Evolutionary conservation across 257 asterid species (phyloP).

Genomic region (Nicotiana noctiflora): DNA sequence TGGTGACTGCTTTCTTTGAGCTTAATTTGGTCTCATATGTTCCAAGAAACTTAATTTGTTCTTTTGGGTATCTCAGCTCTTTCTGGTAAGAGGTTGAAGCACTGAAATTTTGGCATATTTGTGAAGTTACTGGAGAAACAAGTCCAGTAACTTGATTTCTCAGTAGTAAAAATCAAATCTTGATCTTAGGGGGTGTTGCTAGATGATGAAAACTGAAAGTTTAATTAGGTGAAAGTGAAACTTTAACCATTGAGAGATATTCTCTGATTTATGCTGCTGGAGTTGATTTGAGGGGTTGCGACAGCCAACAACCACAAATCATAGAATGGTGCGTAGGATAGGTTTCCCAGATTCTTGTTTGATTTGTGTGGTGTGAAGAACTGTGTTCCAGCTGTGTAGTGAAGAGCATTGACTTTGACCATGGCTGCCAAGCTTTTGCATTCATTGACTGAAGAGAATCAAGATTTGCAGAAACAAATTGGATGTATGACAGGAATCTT

Average conservation of each 20-base stretch:
- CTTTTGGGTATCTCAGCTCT: slow-evolving; percentile 20
- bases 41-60: slow-evolving; percentile 23
- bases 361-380: background rate
- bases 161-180: slow-evolving; percentile 7
- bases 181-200: slow-evolving; percentile 13
- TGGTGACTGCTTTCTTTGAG: background rate
- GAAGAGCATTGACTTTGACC: slow-evolving; percentile 6
- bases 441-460: slow-evolving; percentile 72
- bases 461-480: slow-evolving; percentile 79
- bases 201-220: background rate
- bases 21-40: slow-evolving; percentile 1
- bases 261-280: slow-evolving; percentile 8
- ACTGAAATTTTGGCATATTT: slow-evolving; percentile 5
- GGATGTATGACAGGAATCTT: slow-evolving; percentile 92
- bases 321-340: background rate
- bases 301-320: background rate
- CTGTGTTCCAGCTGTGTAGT: slow-evolving; percentile 7
- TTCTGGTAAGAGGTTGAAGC: slow-evolving; percentile 12
- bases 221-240: background rate
- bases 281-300: background rate
- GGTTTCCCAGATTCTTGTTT: background rate
- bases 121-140: slow-evolving; percentile 3
- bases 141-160: slow-evolving; percentile 17
- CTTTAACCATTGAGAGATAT: slow-evolving; percentile 5
- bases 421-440: slow-evolving; percentile 88